Base-by-base conservation (phyloP, 2,329 filamentous ascomycete genomes). In the Xylaria sp. region DNA sequence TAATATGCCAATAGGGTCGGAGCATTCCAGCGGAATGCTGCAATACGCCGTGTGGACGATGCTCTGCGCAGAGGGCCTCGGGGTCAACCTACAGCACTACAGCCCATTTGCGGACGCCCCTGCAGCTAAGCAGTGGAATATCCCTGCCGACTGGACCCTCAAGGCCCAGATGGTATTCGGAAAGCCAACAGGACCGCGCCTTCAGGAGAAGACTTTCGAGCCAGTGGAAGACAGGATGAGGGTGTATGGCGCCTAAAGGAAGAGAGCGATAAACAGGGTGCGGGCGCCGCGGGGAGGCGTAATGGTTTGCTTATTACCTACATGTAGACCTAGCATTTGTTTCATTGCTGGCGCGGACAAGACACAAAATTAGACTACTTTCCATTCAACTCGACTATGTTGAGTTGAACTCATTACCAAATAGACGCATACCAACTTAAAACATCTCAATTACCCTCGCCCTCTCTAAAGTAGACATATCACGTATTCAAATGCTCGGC, bases 81-180 rank as follows among this genome's bases (percentile, higher is more conserved):
- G 66, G 1, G 66, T 65, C 18, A 68, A 58, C 29, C 40, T 68
- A 18, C 66, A 68, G 50, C 66, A 68, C 16, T 68, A 61, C 32
- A 68, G 50, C 58, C 66, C 66, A 2, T 50, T 61, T 37, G 66
- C 62, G 5, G 66, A 68, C 13, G 66, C 61, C 21, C 37, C 57
- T 12, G 29, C 62, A 16, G 66, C 66, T 16, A 61, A 65, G 55
- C 21, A 65, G 57, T 68, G 61, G 61, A 35, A 68, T 37, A 65
- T 65, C 54, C 66, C 66, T 12, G 66, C 47, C 25, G 66, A 68
- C 44, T 68, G 66, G 66, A 47, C 48, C 51, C 21, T 68, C 25
- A 68, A 68, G 42, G 61, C 66, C 10, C 66, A 68, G 66, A 68
- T 68, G 66, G 66, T 68, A 3, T 65, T 68, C 25, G 66, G 66